Evolutionary conservation across 2,329 filamentous ascomycete genomes (phyloP), one percentile per base, ranked within the genome.

Genomic region (Scedosporium boydii): DNA sequence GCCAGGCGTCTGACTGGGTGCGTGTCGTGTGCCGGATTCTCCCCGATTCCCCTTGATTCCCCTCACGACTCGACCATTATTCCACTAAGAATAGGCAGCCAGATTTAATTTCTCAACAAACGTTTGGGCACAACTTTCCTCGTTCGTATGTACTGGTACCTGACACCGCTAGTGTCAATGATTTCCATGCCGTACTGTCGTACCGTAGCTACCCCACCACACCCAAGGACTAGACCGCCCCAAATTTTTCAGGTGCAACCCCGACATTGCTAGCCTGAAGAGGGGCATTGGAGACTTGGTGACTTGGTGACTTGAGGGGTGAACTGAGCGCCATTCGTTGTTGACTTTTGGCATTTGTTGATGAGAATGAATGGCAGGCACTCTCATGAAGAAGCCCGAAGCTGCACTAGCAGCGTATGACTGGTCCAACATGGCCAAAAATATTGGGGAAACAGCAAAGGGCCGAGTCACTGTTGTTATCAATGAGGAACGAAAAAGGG

Each of bases 161-260:
- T 60, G 48, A n/a, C 26, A 60, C 44, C 42, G n/a, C 51, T 55
- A 55, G 51, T 55, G 51, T 27, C 18, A 23, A 23, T 23, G 18
- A 16, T 16, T 12, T 55, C 51, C 51, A 23, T 9, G 12, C 6
- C 21, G 51, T 7, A 23, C 51, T 55, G 51, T 23, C 18, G 51
- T 23, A 48, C 44, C 34, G 56, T 18, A 59, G 58, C 58, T 59
- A 16, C 59, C 59, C 58, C 59, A 53, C 44, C 59, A 53, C 16
- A 29, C 59, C 42, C 44, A 60, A 60, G 59, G 34, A 42, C 48
- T 53, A 44, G 44, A 51, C 59, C 51, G 51, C 51, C 59, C 59
- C 59, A 60, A 60, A 60, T 55, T 26, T 53, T 60, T 60, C 44
- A 51, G 26, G 51, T 23, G 51, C 51, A 55, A 55, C 51, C 51